Conservation (phyloP, 2,329 filamentous ascomycete genomes). For the Gremmenia infestans region DNA sequence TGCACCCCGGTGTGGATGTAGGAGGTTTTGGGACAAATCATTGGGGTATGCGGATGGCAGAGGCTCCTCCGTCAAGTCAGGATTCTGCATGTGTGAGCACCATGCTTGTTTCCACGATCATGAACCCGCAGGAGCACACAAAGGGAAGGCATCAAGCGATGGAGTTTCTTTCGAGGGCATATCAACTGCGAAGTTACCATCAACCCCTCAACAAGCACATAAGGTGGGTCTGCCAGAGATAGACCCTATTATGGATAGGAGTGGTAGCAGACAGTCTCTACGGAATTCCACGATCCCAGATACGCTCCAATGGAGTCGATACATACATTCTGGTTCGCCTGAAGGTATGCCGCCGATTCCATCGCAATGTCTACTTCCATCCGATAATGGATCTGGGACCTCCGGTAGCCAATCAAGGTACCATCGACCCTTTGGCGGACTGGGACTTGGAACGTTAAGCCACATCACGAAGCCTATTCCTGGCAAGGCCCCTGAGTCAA, state of each 20-base stretch:
- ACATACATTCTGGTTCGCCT: slow-evolving; percentile 22
- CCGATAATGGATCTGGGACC: slow-evolving; percentile 27
- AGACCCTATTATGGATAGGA: neutral
- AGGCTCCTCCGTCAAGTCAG: slow-evolving; percentile 12
- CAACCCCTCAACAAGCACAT: neutral
- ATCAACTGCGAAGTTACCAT: slow-evolving; percentile 1
- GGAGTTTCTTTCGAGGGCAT: slow-evolving; percentile 2
- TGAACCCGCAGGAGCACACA: slow-evolving; percentile 12
- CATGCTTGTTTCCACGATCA: slow-evolving; percentile 51
- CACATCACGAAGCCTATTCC: slow-evolving; percentile 20
- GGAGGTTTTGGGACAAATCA: slow-evolving; percentile 46
- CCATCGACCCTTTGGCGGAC: slow-evolving; percentile 25
- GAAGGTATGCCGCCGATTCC: slow-evolving; percentile 31
- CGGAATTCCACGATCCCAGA: slow-evolving; percentile 17
- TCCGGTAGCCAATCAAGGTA: slow-evolving; percentile 24
- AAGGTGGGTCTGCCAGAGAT: neutral
- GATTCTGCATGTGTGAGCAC: slow-evolving; percentile 47
- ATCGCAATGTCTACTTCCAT: slow-evolving; percentile 32
- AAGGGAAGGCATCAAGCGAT: slow-evolving; percentile 7
- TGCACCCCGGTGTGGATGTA: slow-evolving; percentile 45
- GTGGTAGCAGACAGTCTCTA: neutral
- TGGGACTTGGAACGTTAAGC: slow-evolving; percentile 24
- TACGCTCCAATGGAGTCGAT: slow-evolving; percentile 26
- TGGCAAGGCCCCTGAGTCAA: neutral
- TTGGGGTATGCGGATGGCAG: slow-evolving; percentile 4